Conservation (phyloP, 2,329 filamentous ascomycete species). For the Teratosphaeria nubilosa region DNA sequence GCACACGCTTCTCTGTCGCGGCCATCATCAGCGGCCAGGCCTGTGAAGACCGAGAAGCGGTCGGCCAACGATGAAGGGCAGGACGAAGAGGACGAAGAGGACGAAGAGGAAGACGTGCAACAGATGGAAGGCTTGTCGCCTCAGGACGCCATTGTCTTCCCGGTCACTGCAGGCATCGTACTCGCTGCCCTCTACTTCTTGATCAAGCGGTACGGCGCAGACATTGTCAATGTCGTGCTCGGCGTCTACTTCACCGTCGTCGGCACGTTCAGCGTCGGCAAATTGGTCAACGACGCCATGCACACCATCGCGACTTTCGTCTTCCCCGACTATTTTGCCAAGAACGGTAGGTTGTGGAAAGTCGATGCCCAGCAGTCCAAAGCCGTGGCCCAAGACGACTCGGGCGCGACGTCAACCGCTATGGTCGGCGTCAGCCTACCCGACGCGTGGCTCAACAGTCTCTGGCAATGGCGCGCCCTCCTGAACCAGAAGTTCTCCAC, state of each 20-base stretch:
- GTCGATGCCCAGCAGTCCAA: conserved; percentile 28
- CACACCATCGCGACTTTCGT: conserved; percentile 55
- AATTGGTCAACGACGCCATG: conserved; percentile 62
- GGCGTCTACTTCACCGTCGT: conserved; percentile 74
- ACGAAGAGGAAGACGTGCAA: conserved; percentile 44
- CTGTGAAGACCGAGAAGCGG: conserved; percentile 32
- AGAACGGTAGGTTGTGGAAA: conserved; percentile 41
- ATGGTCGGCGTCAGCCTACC: conserved; percentile 26
- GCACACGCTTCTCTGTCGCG: conserved; percentile 76
- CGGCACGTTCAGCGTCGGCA: conserved; percentile 65
- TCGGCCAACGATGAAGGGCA: too few species aligned
- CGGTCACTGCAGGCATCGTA: conserved; percentile 61
- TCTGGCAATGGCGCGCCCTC: conserved; percentile 43
- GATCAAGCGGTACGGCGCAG: conserved; percentile 79
- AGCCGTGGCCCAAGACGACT: conserved; percentile 13
- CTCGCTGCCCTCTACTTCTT: conserved; percentile 74
- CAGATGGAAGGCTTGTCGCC: conserved; percentile 60
- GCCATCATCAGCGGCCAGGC: conserved; percentile 66
- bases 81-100: conserved; percentile 42
- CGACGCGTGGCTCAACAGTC: conserved; percentile 40
- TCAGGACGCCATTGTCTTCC: conserved; percentile 76
- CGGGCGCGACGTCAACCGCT: background rate
- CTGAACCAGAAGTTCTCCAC: conserved; percentile 43
- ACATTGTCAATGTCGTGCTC: conserved; percentile 71
- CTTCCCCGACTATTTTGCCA: conserved; percentile 62